phyloP scores from a whole-genome alignment of 352 stramenopile species.

The Thalassiosira delicatula region DNA sequence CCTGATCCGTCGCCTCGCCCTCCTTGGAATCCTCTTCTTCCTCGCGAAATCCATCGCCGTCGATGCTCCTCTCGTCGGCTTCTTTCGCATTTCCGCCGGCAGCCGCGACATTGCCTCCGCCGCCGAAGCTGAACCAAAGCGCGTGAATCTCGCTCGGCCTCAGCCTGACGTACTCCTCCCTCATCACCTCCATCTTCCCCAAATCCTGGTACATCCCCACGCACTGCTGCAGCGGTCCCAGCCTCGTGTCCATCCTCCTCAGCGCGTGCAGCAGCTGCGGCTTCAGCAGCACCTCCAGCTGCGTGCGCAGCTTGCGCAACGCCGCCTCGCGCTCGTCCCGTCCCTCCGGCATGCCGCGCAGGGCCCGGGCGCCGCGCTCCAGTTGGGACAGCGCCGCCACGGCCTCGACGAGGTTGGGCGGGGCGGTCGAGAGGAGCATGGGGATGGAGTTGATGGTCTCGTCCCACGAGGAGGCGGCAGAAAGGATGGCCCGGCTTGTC shows the following conservation, averaged over 20 bases:
- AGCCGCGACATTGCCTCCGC: not conserved
- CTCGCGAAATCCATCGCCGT: constrained; percentile 16
- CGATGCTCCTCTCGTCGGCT: not conserved
- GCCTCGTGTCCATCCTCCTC: constrained; percentile 71
- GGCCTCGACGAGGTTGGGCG: constrained; percentile 68
- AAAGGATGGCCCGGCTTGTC: constrained; percentile 68
- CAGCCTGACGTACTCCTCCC: constrained; percentile 80
- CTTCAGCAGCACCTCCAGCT: constrained; percentile 74
- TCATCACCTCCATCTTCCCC: constrained; percentile 74
- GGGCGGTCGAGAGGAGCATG: constrained; percentile 58
- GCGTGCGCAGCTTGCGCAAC: constrained; percentile 62
- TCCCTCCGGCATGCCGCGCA: constrained; percentile 71
- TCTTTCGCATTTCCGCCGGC: not conserved
- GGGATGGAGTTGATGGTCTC: constrained; percentile 72
- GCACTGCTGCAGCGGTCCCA: constrained; percentile 79
- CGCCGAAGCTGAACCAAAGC: constrained; percentile 73
- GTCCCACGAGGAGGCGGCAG: constrained; percentile 76
- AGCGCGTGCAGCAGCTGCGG: constrained; percentile 78
- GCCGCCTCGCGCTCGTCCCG: constrained; percentile 58
- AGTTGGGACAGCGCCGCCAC: constrained; percentile 68
- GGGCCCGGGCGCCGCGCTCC: constrained; percentile 64
- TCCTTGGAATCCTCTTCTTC: constrained; percentile 7
- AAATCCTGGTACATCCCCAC: constrained; percentile 74
- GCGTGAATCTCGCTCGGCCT: constrained; percentile 65
- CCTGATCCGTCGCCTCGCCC: constrained; percentile 16